Evolutionary conservation across 441 rosid genomes (phyloP).

Genomic region (Dalechampia spathulata): DNA sequence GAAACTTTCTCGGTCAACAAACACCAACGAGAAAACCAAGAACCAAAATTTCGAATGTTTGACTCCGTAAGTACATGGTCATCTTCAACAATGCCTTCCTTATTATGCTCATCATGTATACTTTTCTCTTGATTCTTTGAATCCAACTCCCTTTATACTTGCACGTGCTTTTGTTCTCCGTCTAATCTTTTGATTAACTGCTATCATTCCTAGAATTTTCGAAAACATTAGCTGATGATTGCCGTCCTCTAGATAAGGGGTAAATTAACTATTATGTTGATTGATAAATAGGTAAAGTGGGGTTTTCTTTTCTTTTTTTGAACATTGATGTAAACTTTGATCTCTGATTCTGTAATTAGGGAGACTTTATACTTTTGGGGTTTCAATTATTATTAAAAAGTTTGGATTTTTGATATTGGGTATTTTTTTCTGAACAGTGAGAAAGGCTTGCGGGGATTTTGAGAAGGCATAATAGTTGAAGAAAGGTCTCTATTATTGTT

Average conservation of each 20-base stretch:
- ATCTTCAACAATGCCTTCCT: no score
- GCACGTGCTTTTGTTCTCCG: slow-evolving; percentile 12
- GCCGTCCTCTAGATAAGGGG: slow-evolving; percentile 1
- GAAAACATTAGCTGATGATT: slow-evolving; percentile 7
- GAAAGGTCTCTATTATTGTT: slow-evolving; percentile 4
- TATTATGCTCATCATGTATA: no score
- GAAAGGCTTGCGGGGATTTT: no score
- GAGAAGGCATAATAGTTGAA: no score
- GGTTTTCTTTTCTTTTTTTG: not conserved
- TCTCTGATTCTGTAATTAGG: slow-evolving; percentile 15
- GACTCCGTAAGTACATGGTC: slow-evolving; percentile 14
- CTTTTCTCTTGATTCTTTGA: no score
- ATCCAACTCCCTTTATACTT: slow-evolving; percentile 6
- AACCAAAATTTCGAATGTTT: not conserved
- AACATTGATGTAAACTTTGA: not conserved
- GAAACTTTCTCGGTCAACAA: slow-evolving; percentile 28
- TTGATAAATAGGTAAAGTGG: not conserved
- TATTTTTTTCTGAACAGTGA: not conserved
- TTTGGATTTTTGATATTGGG: slow-evolving; percentile 14
- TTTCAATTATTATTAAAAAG: no score
- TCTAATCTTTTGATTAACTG: no score
- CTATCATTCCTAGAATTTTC: no score
- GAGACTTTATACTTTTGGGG: slow-evolving; percentile 12
- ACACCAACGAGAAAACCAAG: slow-evolving; percentile 21
- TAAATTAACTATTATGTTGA: slow-evolving; percentile 8